Percentiles rank a stretch among this genome's conserved stretches.
phyloP scores from a whole-genome alignment of 2,329 filamentous ascomycete genomes.

The Biscogniauxia sp. region DNA sequence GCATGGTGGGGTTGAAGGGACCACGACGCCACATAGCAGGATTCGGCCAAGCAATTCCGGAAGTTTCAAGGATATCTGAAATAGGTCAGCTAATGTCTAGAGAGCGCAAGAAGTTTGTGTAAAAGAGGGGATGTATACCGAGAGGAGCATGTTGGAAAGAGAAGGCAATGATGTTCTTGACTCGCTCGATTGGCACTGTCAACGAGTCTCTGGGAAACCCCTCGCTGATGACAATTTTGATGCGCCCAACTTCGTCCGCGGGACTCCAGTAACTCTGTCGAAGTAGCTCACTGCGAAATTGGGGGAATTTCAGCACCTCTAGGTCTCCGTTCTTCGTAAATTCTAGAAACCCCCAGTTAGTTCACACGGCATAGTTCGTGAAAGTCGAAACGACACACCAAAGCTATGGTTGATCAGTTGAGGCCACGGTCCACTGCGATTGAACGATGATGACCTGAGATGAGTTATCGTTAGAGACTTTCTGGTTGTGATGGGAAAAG shows the following conservation, averaged over 20 bases:
- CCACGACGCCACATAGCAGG: constrained; percentile 62
- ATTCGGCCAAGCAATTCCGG: constrained; percentile 79
- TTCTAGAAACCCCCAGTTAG: constrained; percentile 34
- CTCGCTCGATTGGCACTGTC: constrained; percentile 57
- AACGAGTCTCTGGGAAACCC: constrained; percentile 58
- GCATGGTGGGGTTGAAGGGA: constrained; percentile 40
- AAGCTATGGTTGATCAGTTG: constrained; percentile 46
- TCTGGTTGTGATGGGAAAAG: not conserved
- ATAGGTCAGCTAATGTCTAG: constrained; percentile 15
- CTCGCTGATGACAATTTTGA: constrained; percentile 75
- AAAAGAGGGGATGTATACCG: constrained; percentile 46
- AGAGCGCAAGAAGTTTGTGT: not conserved
- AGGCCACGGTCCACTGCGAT: constrained; percentile 50
- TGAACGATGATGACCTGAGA: constrained; percentile 54
- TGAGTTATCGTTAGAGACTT: constrained; percentile 1
- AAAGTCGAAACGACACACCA: constrained; percentile 31
- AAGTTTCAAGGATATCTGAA: constrained; percentile 68
- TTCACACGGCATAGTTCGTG: constrained; percentile 13
- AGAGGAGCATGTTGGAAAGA: constrained; percentile 83
- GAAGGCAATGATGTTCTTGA: constrained; percentile 73
- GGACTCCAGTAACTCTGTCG: constrained; percentile 70
- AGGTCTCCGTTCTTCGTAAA: constrained; percentile 57
- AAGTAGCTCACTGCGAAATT: constrained; percentile 67
- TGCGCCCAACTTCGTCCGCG: constrained; percentile 67
- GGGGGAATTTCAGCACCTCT: constrained; percentile 67